Evolutionary conservation across 805 yeast genomes (phyloP), one percentile per base, ranked within the genome.

Genomic region (Starmerella roubikii): DNA sequence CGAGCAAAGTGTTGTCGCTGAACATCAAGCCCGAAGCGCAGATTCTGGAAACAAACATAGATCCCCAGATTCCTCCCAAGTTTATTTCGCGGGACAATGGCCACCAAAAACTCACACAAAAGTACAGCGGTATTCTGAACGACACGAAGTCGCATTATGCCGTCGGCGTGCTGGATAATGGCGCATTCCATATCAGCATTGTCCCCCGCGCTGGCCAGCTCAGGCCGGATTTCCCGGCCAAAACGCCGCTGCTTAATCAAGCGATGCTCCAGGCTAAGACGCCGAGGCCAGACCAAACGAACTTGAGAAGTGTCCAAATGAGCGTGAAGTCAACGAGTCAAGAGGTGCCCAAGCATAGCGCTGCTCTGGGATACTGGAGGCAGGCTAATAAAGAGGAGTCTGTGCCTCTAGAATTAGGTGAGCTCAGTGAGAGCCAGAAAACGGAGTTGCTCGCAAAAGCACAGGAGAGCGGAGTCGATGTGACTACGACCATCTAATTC

Each of bases 1-100:
- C 30, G 2, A 29, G 21, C 19, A 15, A 11, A 7, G 30, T 28
- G 3, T 9, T 28, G 9, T 28, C 34, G 15, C 64, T 76, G 0
- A 58, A 78, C 30, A 56, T 79, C 42, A 88, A 85, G 52, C 71
- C 71, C 1, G 61, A 67, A 21, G 66, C 83, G 1, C 71, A 74
- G 2, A 65, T 75, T 11, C 60, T 91, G 44, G 93, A 83, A 54
- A 68, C 86, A 27, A 82, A 78, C 44, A 62, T 81, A 6, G 93
- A 94, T 12, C 59, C 83, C 36, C 78, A 78, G 38, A 29, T 52
- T 26, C 78, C 82, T 0, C 51, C 62, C 5, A 68, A 67, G 32
- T 84, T 79, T 51, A 82, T 74, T 53, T 88, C 85, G 54, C 66
- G 61, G 30, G 4, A 32, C 18, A 23, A 22, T 16, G 30, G 20